Percentiles rank a stretch among this genome's conserved stretches.
phyloP scores from a whole-genome alignment of 352 stramenopile species.

The Globisporangium heterothallicum region DNA sequence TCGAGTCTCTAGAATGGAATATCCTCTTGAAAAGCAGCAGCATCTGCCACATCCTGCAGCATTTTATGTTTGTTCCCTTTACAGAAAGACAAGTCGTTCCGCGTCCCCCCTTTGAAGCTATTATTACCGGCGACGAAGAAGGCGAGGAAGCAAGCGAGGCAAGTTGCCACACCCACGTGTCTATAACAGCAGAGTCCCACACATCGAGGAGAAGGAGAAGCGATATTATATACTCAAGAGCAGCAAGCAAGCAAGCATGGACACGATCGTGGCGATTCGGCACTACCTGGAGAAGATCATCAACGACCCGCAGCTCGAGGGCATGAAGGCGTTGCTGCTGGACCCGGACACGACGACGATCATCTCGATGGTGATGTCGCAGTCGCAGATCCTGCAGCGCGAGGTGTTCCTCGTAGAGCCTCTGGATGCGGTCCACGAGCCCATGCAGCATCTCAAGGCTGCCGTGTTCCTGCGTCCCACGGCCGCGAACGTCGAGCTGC shows the following conservation, averaged over 20 bases:
- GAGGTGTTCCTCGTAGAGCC: conserved; percentile 96
- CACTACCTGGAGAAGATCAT: conserved; percentile 84
- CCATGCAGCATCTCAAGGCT: conserved; percentile 93
- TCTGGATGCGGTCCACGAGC: conserved; percentile 80
- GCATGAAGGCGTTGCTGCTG: conserved; percentile 97
- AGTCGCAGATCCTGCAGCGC: conserved; percentile 94
- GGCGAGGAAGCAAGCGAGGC: no score
- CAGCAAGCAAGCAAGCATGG: conserved; percentile 28
- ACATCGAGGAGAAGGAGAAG: background rate
- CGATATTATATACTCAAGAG: background rate
- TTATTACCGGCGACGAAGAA: no score
- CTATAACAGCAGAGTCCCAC: no score
- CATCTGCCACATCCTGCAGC: background rate
- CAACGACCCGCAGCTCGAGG: conserved; percentile 72
- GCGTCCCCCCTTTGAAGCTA: no score
- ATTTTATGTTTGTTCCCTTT: no score
- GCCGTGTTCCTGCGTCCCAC: conserved; percentile 94
- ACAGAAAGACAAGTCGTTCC: no score
- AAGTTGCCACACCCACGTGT: no score
- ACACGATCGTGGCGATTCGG: conserved; percentile 64
- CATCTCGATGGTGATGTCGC: conserved; percentile 93
- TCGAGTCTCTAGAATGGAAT: background rate
- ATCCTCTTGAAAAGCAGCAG: background rate
- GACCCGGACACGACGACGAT: conserved; percentile 94
- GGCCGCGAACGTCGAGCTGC: conserved; percentile 86